phyloP scores from a whole-genome alignment of 2,329 filamentous ascomycete genomes.

The Colletotrichum abscissum region DNA sequence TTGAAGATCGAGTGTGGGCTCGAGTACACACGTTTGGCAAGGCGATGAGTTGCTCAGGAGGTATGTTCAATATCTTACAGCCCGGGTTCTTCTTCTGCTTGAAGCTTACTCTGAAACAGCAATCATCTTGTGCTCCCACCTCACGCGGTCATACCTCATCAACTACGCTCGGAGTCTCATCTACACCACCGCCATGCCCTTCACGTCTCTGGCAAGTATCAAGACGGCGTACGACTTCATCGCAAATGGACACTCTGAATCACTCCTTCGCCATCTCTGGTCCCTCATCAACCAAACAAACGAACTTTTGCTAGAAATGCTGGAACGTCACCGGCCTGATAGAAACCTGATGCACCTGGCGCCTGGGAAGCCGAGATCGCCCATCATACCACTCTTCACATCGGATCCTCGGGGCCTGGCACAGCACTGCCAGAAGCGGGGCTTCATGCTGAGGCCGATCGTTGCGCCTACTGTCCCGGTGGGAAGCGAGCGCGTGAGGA shows the following conservation, averaged over 20 bases:
- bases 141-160: constrained; percentile 73
- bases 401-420: constrained; percentile 68
- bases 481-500: constrained; percentile 71
- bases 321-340: constrained; percentile 30
- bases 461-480: constrained; percentile 75
- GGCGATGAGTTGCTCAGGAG: constrained; percentile 75
- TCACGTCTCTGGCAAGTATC: constrained; percentile 70
- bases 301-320: constrained; percentile 52
- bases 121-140: constrained; percentile 71
- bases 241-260: constrained; percentile 57
- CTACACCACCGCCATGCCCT: constrained; percentile 77
- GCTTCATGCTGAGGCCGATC: constrained; percentile 72
- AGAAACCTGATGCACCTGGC: constrained; percentile 49
- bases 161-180: constrained; percentile 83
- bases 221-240: constrained; percentile 68
- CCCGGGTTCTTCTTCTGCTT: not conserved
- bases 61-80: constrained; percentile 54
- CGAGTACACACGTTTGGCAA: constrained; percentile 76
- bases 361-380: constrained; percentile 58
- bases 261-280: constrained; percentile 53
- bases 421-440: constrained; percentile 65
- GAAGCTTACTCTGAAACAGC: constrained; percentile 37
- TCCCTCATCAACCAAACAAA: constrained; percentile 58
- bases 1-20: constrained; percentile 67
- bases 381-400: constrained; percentile 74